Evolutionary conservation across 2,329 filamentous ascomycete genomes (phyloP).

Genomic region (Immersiporthe knoxdaviesiana): DNA sequence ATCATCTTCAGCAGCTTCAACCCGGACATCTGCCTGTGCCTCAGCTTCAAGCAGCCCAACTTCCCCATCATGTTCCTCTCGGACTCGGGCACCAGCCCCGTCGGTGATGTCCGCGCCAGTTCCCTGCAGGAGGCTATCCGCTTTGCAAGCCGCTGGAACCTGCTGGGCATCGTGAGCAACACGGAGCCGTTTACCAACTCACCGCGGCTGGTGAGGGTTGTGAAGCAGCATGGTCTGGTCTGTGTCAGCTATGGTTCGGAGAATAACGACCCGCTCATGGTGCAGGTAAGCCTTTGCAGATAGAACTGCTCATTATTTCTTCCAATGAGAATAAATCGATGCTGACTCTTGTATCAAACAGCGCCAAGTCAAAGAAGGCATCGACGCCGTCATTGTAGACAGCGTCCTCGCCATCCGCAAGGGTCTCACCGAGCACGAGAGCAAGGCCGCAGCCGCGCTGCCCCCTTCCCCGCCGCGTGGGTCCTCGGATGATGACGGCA

Average conservation of each 20-base stretch:
- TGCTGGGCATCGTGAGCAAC: constrained; percentile 88
- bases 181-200: constrained; percentile 87
- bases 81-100: constrained; percentile 78
- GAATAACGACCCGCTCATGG: constrained; percentile 86
- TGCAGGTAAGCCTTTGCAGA: constrained; percentile 76
- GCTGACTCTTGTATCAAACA: constrained; percentile 41
- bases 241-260: constrained; percentile 91
- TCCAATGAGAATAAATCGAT: neutral
- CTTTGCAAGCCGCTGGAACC: constrained; percentile 92
- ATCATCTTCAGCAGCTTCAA: constrained; percentile 98
- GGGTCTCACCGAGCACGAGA: constrained; percentile 65
- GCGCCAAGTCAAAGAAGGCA: constrained; percentile 91
- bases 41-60: constrained; percentile 96
- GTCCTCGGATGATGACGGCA: constrained; percentile 8
- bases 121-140: constrained; percentile 94
- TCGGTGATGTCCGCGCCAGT: constrained; percentile 87
- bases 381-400: constrained; percentile 97
- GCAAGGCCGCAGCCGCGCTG: constrained; percentile 14
- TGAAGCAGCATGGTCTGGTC: constrained; percentile 91
- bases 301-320: neutral
- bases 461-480: constrained; percentile 2
- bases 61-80: constrained; percentile 95
- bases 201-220: constrained; percentile 84
- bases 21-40: constrained; percentile 90
- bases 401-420: constrained; percentile 91